phyloP scores from a whole-genome alignment of 2,329 filamentous ascomycete genomes.

The Penicillium polonicum region DNA sequence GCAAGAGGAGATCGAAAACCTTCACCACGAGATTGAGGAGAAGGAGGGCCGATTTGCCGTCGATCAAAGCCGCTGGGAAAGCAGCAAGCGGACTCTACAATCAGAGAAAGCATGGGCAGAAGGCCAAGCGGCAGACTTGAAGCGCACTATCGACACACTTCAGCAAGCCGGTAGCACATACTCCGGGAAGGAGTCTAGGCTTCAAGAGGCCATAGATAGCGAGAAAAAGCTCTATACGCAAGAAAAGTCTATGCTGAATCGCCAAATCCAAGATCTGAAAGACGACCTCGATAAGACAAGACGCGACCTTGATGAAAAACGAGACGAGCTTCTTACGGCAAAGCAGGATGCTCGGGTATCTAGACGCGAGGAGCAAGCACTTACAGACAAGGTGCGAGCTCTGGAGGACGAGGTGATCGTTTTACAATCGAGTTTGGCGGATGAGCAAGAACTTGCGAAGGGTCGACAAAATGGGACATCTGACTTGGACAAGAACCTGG shows the following conservation, averaged over 20 bases:
- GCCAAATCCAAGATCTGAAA: slow-evolving; percentile 73
- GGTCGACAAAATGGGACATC: slow-evolving; percentile 57
- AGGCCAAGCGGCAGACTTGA: slow-evolving; percentile 65
- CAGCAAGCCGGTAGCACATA: slow-evolving; percentile 67
- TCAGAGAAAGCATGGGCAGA: slow-evolving; percentile 66
- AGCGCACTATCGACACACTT: slow-evolving; percentile 68
- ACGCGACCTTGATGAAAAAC: slow-evolving; percentile 62
- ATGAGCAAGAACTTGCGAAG: slow-evolving; percentile 62
- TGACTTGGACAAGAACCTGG: slow-evolving; percentile 59
- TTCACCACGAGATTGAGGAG: slow-evolving; percentile 65
- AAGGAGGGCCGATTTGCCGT: slow-evolving; percentile 69
- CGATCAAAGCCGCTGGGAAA: slow-evolving; percentile 71
- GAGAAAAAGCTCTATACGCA: slow-evolving; percentile 70
- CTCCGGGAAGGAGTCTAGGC: slow-evolving; percentile 64
- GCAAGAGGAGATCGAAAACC: slow-evolving; percentile 57
- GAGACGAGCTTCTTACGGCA: slow-evolving; percentile 63
- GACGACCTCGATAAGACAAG: slow-evolving; percentile 68
- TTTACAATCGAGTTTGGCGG: slow-evolving; percentile 64
- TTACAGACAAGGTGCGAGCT: slow-evolving; percentile 64
- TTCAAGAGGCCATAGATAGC: slow-evolving; percentile 67
- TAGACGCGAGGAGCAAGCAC: slow-evolving; percentile 60
- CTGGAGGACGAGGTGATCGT: slow-evolving; percentile 77
- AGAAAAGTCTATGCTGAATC: slow-evolving; percentile 67
- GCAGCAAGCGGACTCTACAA: slow-evolving; percentile 63
- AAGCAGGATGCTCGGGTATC: slow-evolving; percentile 70